Base-by-base conservation (phyloP, 176 grass and related monocot genomes). In the Themeda triandra region DNA sequence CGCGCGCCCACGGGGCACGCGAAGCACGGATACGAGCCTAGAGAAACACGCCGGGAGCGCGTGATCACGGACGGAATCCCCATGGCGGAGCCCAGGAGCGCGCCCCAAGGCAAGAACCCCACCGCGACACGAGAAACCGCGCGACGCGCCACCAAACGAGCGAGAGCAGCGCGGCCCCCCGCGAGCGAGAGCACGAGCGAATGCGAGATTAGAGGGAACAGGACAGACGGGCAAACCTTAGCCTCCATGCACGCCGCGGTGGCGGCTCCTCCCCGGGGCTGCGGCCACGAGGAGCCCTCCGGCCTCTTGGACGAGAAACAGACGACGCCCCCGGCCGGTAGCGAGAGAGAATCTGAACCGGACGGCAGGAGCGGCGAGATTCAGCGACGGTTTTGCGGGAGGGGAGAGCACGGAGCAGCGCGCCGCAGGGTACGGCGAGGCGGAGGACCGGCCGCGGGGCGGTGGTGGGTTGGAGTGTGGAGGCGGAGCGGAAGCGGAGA, bases 401-500 rank as follows among this genome's bases (percentile, higher is more conserved):
- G 13, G 79, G 30, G 51, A 65, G 29, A 49, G 65, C 45, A 81
- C 65, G 31, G 63, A 53, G 65, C 30, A 36, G 45, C 65, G 49
- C 79, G 21, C 45, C 4, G 23, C 21, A 15, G 79, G 48, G 13
- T 14, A 54, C 79, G 79, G 64, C 79, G 79, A 81, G 64, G 44
- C 8, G 33, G 56, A 63, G 56, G 19, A 13, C 63, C 21, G 15
- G 45, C 30, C 79, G 42, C 65, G 42, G 44, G 30, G 46, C 79
- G 80, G 80, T 83, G 84, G 86, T 79, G 76, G 81, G 77, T 88
- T 84, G 73, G 54, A 80, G 75, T 73, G 75, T 66, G 56, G 46
- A 82, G 63, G 76, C 29, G 66, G 64, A 78, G 51, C 40, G 24
- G 87, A 67, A 80, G 81, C 42, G 42, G 42, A 44, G 42, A 83